These are phyloP conservation scores for Fusarium camptoceras DNA, from an alignment of 2,329 filamentous ascomycete species.

Conservation along the genomic window DNA sequence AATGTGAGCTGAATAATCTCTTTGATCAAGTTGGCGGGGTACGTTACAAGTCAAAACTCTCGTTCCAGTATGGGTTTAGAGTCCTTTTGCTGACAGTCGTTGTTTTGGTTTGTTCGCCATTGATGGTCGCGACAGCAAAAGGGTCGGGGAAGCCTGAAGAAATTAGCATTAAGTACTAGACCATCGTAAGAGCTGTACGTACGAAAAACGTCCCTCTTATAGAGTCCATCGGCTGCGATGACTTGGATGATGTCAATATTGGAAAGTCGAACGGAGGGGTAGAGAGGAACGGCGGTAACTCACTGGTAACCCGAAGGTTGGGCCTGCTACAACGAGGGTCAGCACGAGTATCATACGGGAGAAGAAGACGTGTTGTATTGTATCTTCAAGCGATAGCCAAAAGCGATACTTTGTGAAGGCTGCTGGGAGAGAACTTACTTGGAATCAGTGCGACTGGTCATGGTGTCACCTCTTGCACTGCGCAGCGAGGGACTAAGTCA, in stretches of 20 bases:
- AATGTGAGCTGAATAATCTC: slow-evolving; percentile 24
- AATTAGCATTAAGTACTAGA: slow-evolving; percentile 46
- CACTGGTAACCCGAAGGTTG: slow-evolving; percentile 95
- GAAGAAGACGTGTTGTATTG: slow-evolving; percentile 2
- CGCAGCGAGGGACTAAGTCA: slow-evolving; percentile 46
- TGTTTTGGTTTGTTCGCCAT: slow-evolving; percentile 98
- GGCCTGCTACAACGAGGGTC: slow-evolving; percentile 69
- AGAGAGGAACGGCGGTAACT: slow-evolving; percentile 51
- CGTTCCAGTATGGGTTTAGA: slow-evolving; percentile 99
- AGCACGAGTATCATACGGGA: slow-evolving; percentile 41
- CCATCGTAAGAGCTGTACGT: slow-evolving; percentile 58
- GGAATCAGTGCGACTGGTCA: slow-evolving; percentile 53
- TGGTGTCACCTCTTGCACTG: slow-evolving; percentile 47
- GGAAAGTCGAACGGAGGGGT: slow-evolving; percentile 32
- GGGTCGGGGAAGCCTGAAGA: slow-evolving; percentile 90
- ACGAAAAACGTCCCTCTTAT: slow-evolving; percentile 99
- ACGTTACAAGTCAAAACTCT: slow-evolving; percentile 96
- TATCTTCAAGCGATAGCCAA: slow-evolving; percentile 2
- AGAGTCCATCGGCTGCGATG: slow-evolving; percentile 97
- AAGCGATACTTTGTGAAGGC: slow-evolving; percentile 26
- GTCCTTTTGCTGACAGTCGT: slow-evolving; percentile 97
- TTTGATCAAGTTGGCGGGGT: slow-evolving; percentile 23
- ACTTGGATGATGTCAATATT: slow-evolving; percentile 70
- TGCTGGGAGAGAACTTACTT: slow-evolving; percentile 48
- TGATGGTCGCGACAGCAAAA: slow-evolving; percentile 96